phyloP scores from a whole-genome alignment of 2,329 filamentous ascomycete species.

The Penicillium sp. region DNA sequence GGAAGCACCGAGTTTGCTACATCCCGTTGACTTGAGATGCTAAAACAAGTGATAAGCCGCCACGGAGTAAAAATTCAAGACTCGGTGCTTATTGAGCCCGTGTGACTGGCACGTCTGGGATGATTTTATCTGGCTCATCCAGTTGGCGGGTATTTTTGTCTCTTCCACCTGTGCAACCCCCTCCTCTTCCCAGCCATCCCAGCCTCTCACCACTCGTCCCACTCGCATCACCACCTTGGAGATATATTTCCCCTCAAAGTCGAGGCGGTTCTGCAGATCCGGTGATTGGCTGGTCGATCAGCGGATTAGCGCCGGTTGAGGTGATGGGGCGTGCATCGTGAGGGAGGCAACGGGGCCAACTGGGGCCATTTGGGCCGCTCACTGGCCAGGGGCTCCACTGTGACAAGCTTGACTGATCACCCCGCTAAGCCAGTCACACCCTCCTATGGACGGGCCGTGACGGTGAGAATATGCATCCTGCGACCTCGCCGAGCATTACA shows the following conservation, averaged over 20 bases:
- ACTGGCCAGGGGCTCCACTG: slow-evolving; percentile 32
- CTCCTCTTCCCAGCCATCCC: slow-evolving; percentile 2
- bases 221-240: background rate
- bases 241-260: background rate
- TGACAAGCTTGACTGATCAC: slow-evolving; percentile 36
- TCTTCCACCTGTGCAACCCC: background rate
- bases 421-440: slow-evolving; percentile 30
- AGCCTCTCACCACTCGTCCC: slow-evolving; percentile 8
- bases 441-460: slow-evolving; percentile 5
- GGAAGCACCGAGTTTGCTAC: background rate
- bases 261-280: slow-evolving; percentile 31
- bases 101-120: slow-evolving; percentile 7
- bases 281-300: slow-evolving; percentile 37
- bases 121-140: background rate
- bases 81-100: background rate
- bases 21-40: background rate
- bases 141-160: slow-evolving; percentile 10
- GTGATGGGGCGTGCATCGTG: slow-evolving; percentile 25
- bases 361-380: slow-evolving; percentile 14
- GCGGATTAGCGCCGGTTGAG: slow-evolving; percentile 33
- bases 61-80: background rate
- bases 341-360: slow-evolving; percentile 12
- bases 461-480: slow-evolving; percentile 22
- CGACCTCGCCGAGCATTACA: slow-evolving; percentile 2
- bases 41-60: background rate